phyloP scores from a whole-genome alignment of 2,329 filamentous ascomycete species.

The Fusarium irregulare region DNA sequence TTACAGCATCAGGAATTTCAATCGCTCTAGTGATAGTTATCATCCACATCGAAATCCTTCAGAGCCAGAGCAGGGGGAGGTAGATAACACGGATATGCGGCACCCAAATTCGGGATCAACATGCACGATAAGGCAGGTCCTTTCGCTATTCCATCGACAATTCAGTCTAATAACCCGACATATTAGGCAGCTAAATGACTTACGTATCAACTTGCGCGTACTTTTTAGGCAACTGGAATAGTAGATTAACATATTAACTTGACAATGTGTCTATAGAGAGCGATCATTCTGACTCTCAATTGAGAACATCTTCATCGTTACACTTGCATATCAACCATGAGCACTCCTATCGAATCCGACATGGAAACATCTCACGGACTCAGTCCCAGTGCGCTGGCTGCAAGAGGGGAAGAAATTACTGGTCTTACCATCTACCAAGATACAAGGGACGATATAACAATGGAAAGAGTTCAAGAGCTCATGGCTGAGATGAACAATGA shows the following conservation, averaged over 20 bases:
- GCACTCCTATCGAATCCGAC: background rate
- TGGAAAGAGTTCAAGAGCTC: background rate
- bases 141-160: background rate
- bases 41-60: background rate
- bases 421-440: background rate
- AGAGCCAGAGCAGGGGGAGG: background rate
- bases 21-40: background rate
- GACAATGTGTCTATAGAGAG: background rate
- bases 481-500: slow-evolving; percentile 1
- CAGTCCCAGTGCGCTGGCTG: background rate
- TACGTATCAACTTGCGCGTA: background rate
- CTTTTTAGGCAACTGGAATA: background rate
- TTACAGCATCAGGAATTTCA: background rate
- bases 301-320: background rate
- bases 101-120: background rate
- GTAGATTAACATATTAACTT: background rate
- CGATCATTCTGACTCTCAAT: background rate
- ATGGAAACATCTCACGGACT: background rate
- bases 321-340: background rate
- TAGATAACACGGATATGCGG: background rate
- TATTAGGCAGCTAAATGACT: background rate
- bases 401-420: background rate
- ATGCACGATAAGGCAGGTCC: background rate
- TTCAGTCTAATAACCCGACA: background rate
- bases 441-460: background rate